phyloP scores from a whole-genome alignment of 2,329 filamentous ascomycete species.

The Geosmithia putterillii region DNA sequence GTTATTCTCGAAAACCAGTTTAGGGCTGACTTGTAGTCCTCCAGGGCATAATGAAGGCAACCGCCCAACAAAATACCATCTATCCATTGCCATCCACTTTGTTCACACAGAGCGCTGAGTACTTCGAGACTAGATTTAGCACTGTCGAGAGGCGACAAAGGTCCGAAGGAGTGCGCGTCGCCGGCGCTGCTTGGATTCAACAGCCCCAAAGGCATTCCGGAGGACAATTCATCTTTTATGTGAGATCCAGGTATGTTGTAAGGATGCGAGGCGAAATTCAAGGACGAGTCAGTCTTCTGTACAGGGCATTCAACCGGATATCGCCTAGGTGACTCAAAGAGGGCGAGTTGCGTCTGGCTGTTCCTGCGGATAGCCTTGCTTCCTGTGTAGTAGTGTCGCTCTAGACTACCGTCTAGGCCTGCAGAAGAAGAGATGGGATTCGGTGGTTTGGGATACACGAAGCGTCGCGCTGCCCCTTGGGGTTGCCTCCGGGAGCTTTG shows the following conservation, averaged over 20 bases:
- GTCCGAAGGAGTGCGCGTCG: background rate
- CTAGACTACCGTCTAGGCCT: background rate
- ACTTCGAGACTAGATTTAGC: constrained; percentile 60
- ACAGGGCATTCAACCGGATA: background rate
- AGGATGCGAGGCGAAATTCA: background rate
- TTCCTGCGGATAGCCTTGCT: background rate
- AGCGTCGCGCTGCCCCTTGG: constrained; percentile 30
- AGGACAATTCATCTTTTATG: background rate
- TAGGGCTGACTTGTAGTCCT: constrained; percentile 66
- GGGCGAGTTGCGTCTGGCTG: background rate
- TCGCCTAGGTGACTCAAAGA: background rate
- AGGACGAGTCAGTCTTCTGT: background rate
- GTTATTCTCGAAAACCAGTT: constrained; percentile 61
- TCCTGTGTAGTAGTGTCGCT: background rate
- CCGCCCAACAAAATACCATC: constrained; percentile 88
- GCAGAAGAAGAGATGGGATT: background rate
- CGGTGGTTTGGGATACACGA: constrained; percentile 37
- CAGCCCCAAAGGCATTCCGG: background rate
- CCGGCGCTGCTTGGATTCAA: background rate
- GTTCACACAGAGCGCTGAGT: constrained; percentile 62
- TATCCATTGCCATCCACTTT: constrained; percentile 77
- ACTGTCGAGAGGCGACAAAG: constrained; percentile 28
- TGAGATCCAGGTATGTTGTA: background rate
- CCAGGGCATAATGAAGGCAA: constrained; percentile 82
- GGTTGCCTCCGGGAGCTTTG: constrained; percentile 44